phyloP scores from a whole-genome alignment of 1,284 basidiomycete species.

The Microbotryum silenes-acaulis region DNA sequence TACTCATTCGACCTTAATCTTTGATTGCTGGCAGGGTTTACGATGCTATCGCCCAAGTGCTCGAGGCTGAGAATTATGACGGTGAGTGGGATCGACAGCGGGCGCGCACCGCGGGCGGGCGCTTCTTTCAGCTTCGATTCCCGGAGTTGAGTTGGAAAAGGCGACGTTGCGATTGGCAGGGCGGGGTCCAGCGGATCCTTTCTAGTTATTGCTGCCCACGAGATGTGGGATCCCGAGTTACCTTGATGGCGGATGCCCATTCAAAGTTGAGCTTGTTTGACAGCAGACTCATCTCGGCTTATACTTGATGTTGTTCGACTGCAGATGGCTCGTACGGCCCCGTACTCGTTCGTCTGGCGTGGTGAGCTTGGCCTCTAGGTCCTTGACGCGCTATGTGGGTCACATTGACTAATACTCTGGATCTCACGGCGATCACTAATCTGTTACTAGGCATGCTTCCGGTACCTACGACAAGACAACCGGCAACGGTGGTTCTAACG shows the following conservation, averaged over 20 bases:
- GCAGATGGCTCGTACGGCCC: constrained; percentile 86
- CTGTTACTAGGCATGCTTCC: constrained; percentile 54
- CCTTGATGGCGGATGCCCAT: too few relatives aligned
- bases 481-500: constrained; percentile 32
- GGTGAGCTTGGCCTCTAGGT: constrained; percentile 38
- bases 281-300: background rate
- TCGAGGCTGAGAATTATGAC: constrained; percentile 61
- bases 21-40: constrained; percentile 71
- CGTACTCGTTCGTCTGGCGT: constrained; percentile 84
- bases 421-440: background rate
- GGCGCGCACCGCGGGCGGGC: too few relatives aligned
- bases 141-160: too few relatives aligned
- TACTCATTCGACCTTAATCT: background rate
- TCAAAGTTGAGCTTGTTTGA: background rate
- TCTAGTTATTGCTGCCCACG: too few relatives aligned
- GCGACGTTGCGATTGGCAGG: too few relatives aligned
- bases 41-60: constrained; percentile 70
- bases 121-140: too few relatives aligned
- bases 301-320: background rate
- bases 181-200: too few relatives aligned
- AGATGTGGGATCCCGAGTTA: too few relatives aligned
- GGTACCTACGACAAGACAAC: constrained; percentile 67
- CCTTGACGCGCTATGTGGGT: background rate
- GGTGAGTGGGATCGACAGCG: constrained; percentile 47
- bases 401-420: background rate